These are phyloP conservation scores for Melanopsichium pennsylvanicum DNA, from an alignment of 1,284 basidiomycete species.

Conservation along the genomic window DNA sequence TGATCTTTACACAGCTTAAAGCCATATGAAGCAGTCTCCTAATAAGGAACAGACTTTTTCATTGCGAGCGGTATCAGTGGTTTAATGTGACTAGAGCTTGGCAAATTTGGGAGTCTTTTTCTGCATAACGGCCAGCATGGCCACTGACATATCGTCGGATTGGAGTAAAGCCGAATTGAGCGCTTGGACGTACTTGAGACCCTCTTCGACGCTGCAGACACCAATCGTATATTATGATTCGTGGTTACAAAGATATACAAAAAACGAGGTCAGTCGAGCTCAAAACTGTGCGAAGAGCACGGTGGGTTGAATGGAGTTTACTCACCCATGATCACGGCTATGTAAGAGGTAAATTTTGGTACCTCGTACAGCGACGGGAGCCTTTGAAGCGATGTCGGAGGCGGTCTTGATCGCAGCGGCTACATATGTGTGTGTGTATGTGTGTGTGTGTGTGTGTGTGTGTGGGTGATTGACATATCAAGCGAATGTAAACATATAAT, in stretches of 20 bases:
- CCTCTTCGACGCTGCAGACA: conserved; percentile 74
- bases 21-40: no score
- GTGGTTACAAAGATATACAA: no score
- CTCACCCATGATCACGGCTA: conserved; percentile 74
- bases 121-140: conserved; percentile 67
- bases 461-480: no score
- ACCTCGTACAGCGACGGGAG: conserved; percentile 79
- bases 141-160: conserved; percentile 71
- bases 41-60: no score
- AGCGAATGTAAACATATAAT: no score
- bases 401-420: conserved; percentile 76
- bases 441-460: no score
- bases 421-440: no score
- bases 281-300: background rate
- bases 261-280: background rate
- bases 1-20: no score
- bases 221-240: background rate
- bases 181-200: conserved; percentile 78
- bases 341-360: conserved; percentile 82
- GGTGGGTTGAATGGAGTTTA: background rate
- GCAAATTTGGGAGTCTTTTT: conserved; percentile 66
- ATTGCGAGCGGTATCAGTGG: no score
- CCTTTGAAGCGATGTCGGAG: conserved; percentile 76
- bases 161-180: conserved; percentile 81
- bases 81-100: conserved; percentile 43